A percentile compares a stretch with the other conserved stretches of the same genome.
Conservation (phyloP, 2,329 filamentous ascomycete species). For the Xylaria sp. region DNA sequence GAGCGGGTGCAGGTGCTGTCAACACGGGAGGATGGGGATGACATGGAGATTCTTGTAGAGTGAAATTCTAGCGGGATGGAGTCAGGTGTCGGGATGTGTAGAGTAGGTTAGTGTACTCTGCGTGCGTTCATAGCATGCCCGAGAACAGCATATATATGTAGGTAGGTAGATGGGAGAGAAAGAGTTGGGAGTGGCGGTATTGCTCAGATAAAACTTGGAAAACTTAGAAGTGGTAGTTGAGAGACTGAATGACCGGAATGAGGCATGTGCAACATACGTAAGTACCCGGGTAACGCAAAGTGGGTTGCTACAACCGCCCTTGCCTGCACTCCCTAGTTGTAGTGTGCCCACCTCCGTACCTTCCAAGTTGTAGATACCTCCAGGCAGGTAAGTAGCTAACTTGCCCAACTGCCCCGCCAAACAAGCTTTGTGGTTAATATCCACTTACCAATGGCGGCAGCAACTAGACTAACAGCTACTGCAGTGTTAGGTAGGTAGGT, state of each 20-base stretch:
- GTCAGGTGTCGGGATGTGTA: not conserved
- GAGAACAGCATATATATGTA: not conserved
- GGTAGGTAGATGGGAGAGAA: not conserved
- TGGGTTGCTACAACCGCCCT: not conserved
- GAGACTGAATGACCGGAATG: not conserved
- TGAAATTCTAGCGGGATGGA: not conserved
- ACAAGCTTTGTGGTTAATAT: constrained; percentile 25
- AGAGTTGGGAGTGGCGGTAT: not conserved
- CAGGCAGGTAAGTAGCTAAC: not conserved
- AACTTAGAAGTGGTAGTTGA: not conserved
- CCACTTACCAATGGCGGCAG: not conserved
- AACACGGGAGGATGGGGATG: constrained; percentile 3
- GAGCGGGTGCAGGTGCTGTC: not conserved
- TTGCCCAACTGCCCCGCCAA: constrained; percentile 24
- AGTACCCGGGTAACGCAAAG: not conserved
- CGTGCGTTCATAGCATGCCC: not conserved
- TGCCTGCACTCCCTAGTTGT: not conserved
- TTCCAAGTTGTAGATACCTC: not conserved
- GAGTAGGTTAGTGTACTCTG: not conserved
- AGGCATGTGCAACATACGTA: not conserved
- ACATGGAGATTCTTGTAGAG: constrained; percentile 4
- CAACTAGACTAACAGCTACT: not conserved
- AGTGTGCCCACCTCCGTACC: not conserved
- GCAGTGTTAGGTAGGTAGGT: not conserved
- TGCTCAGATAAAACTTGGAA: no score